Evolutionary conservation across 1,139 yeast genomes (phyloP), one percentile per base, ranked within the genome.

Genomic region (Candida anutae): DNA sequence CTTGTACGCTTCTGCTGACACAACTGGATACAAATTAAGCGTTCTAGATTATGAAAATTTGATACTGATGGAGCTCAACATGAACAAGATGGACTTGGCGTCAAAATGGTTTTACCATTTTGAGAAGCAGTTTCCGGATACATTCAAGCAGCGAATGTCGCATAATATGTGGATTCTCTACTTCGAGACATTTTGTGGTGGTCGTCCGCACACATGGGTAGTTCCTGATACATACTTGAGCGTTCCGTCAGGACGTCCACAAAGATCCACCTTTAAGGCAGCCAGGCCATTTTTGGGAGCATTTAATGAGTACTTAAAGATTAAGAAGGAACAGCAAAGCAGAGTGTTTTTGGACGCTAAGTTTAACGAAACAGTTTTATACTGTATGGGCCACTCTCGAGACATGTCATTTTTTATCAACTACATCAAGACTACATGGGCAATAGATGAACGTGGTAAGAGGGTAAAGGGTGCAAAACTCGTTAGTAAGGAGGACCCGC

Each of bases 11-110:
- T 42, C 49, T 11, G 28, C 31, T 3, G 23, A 38, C 8, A 29
- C 37, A 13, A 44, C 55, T 1, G 57, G 54, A 1, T 45, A 46
- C 30, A 32, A 35, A 25, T 40, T 61, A 18, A 35, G 37, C 5
- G 40, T 47, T 2, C 34, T 36, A 4, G 71, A 65, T 41, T 63
- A 53, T 37, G 69, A 64, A 37, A 63, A 59, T 39, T 45, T 65
- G 32, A 53, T 63, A 21, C 21, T 27, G 24, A 42, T 64, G 27
- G 72, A 65, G 37, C 42, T 56, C 28, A 39, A 43, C 30, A 59
- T 58, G 38, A 42, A 38, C 20, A 64, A 63, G 36, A 36, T 54
- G 18, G 70, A 64, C 39, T 47, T 62, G 37, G 69, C 65, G 2
- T 47, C 59, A 4, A 52, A 50, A 31, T 63, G 70, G 70, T 55